A percentile compares a stretch with the other conserved stretches of the same genome.
phyloP scores from a whole-genome alignment of 1,284 basidiomycete genomes.

The Puccinia polysora region DNA sequence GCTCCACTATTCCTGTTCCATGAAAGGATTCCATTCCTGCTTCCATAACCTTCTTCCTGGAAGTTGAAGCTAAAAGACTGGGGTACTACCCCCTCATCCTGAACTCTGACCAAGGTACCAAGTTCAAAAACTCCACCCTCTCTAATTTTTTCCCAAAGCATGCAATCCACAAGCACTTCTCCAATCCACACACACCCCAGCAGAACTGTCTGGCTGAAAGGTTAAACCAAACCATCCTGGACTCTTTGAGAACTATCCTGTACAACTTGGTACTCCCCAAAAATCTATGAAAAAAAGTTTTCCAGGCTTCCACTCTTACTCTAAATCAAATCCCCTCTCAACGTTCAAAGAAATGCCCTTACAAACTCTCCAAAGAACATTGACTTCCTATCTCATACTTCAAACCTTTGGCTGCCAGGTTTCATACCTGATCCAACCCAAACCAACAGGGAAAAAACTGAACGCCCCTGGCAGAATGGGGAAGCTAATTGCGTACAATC shows the following conservation, averaged over 20 bases:
- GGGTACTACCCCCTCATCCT: background rate
- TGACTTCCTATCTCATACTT: background rate
- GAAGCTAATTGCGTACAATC: background rate
- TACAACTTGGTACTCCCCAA: background rate
- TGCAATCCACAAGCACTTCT: background rate
- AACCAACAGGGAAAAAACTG: background rate
- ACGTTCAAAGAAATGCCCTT: background rate
- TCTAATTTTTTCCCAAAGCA: background rate
- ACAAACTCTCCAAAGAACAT: background rate
- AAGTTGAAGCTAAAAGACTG: background rate
- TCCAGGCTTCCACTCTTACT: background rate
- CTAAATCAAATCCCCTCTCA: no score
- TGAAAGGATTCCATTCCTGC: background rate
- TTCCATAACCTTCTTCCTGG: background rate
- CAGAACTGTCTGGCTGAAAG: conserved; percentile 1
- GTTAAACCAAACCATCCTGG: background rate
- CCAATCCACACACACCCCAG: background rate
- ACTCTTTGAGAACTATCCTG: background rate
- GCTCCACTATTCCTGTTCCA: background rate
- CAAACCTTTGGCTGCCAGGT: background rate
- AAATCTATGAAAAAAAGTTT: background rate
- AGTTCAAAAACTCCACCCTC: background rate
- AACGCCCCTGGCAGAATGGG: background rate
- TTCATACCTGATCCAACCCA: background rate
- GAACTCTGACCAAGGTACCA: background rate